Conservation (phyloP, 1,284 basidiomycete species). For the Apiotrichum domesticum region DNA sequence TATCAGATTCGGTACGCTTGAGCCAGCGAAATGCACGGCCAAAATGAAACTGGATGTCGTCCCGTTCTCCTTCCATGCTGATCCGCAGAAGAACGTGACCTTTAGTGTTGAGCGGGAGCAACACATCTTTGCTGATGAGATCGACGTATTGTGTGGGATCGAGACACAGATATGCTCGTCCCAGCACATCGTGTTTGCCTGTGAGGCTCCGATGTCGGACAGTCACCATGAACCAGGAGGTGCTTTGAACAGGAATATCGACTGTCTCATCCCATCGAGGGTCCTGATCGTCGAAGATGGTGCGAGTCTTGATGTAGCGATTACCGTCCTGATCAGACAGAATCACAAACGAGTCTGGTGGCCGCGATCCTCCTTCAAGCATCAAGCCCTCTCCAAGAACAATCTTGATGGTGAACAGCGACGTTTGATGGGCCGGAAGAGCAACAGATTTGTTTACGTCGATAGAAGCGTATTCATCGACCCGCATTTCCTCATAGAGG, state of each 20-base stretch:
- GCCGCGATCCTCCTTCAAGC: conserved; percentile 58
- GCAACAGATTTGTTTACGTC: conserved; percentile 55
- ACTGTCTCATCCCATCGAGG: conserved; percentile 98
- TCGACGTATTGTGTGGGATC: conserved; percentile 86
- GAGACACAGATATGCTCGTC: conserved; percentile 84
- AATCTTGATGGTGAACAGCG: conserved; percentile 91
- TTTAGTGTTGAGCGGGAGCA: conserved; percentile 73
- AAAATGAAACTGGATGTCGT: conserved; percentile 97
- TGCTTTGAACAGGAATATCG: conserved; percentile 72
- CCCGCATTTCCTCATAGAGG: conserved; percentile 86
- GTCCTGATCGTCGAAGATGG: conserved; percentile 82
- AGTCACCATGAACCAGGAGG: conserved; percentile 94
- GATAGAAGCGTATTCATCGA: conserved; percentile 71
- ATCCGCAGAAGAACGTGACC: conserved; percentile 81
- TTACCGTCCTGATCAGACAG: conserved; percentile 87
- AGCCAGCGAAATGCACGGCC: conserved; percentile 90
- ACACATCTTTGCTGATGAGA: conserved; percentile 82
- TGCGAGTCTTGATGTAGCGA: conserved; percentile 88
- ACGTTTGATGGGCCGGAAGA: conserved; percentile 59
- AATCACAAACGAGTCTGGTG: conserved; percentile 80
- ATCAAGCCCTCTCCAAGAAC: conserved; percentile 79
- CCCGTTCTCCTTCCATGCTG: conserved; percentile 98
- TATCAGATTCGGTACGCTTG: conserved; percentile 90
- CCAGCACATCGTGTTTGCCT: conserved; percentile 85
- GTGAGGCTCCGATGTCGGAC: conserved; percentile 83